These are phyloP conservation scores for Candida ortonii DNA, from an alignment of 805 yeast species.

Conservation along the genomic window DNA sequence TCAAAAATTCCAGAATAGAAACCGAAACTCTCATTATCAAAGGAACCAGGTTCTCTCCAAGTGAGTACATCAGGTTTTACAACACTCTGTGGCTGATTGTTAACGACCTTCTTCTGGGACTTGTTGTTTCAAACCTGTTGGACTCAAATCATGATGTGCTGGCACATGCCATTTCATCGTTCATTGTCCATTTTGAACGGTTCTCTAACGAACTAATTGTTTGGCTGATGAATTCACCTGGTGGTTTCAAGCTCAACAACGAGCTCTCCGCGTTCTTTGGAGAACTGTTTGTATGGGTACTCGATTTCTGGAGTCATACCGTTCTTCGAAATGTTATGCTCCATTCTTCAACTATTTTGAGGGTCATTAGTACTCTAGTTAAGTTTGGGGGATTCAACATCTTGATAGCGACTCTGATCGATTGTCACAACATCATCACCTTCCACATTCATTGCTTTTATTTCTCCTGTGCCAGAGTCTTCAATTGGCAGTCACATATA, in stretches of 20 bases:
- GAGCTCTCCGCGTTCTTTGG: conserved; percentile 85
- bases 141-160: conserved; percentile 18
- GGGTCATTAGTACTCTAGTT: conserved; percentile 16
- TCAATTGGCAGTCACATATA: conserved; percentile 67
- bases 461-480: conserved; percentile 73
- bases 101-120: conserved; percentile 79
- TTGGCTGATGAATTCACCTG: conserved; percentile 88
- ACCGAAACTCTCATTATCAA: conserved; percentile 39
- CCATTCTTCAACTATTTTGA: conserved; percentile 16
- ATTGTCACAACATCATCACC: conserved; percentile 58
- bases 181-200: conserved; percentile 35
- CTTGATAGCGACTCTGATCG: conserved; percentile 62
- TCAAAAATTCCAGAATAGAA: conserved; percentile 37
- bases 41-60: conserved; percentile 38
- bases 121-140: conserved; percentile 50
- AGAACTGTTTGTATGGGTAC: conserved; percentile 81
- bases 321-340: conserved; percentile 16
- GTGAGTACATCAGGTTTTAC: conserved; percentile 73
- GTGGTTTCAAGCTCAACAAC: conserved; percentile 86
- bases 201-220: conserved; percentile 41
- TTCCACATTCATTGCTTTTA: conserved; percentile 77
- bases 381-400: conserved; percentile 60
- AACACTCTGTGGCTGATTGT: conserved; percentile 84
- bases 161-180: conserved; percentile 2
- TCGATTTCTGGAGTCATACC: conserved; percentile 56